phyloP scores from a whole-genome alignment of 73 alveolate species.

The Paramecium octaurelia region DNA sequence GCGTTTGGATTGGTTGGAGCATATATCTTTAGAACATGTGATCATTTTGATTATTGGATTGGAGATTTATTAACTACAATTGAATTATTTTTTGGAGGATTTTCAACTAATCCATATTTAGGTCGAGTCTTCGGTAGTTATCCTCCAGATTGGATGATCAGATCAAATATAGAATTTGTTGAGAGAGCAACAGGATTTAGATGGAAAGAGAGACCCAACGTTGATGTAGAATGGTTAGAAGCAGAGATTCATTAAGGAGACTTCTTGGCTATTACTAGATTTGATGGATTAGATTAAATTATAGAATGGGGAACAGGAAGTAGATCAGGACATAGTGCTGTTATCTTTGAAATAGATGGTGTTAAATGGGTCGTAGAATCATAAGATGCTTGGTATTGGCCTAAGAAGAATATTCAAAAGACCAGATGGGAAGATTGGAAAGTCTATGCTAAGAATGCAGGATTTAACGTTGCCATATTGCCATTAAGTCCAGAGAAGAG shows the following conservation, averaged over 20 bases:
- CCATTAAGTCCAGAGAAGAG: constrained; percentile 88
- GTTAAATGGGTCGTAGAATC: constrained; percentile 85
- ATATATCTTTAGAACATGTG: constrained; percentile 56
- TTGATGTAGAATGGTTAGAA: constrained; percentile 71
- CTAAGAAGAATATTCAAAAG: constrained; percentile 82
- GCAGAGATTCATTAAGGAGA: constrained; percentile 82
- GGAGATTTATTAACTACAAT: constrained; percentile 72
- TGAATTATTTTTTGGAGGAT: constrained; percentile 85
- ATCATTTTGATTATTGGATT: constrained; percentile 46
- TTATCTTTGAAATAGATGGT: constrained; percentile 77
- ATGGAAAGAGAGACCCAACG: constrained; percentile 72
- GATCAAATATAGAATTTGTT: constrained; percentile 72
- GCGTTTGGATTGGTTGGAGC: constrained; percentile 47
- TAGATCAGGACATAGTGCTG: constrained; percentile 85
- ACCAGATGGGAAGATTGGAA: constrained; percentile 88
- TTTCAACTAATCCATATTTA: constrained; percentile 76
- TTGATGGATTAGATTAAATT: constrained; percentile 92
- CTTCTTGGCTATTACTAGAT: constrained; percentile 82
- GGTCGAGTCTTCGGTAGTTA: constrained; percentile 68
- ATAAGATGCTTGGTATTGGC: constrained; percentile 98
- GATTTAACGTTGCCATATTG: constrained; percentile 89
- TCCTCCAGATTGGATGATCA: constrained; percentile 78
- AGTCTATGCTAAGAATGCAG: constrained; percentile 89
- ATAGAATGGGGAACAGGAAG: constrained; percentile 95
- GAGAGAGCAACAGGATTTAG: constrained; percentile 75